Conservation (phyloP, 2,329 filamentous ascomycete species). For the Phoma sp. region DNA sequence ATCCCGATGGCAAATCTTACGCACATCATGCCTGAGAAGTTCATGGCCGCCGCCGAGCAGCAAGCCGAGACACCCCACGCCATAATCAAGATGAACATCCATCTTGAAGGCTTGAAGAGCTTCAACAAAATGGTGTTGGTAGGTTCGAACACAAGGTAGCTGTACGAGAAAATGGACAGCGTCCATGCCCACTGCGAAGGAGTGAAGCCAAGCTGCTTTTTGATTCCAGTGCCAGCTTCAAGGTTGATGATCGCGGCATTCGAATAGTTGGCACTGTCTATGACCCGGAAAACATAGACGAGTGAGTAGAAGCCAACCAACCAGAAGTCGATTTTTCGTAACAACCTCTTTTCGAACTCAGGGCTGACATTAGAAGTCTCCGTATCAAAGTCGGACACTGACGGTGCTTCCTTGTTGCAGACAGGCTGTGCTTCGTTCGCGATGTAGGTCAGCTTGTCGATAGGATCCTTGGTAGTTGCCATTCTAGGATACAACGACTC, state of each 20-base stretch:
- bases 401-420: not conserved
- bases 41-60: conserved; percentile 23
- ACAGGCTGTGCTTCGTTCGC: conserved; percentile 10
- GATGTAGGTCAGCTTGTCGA: conserved; percentile 22
- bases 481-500: conserved; percentile 3
- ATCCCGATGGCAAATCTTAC: conserved; percentile 29
- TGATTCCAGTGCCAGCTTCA: conserved; percentile 41
- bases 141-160: conserved; percentile 40
- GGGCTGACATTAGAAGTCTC: not conserved
- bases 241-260: conserved; percentile 47
- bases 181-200: conserved; percentile 42
- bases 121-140: conserved; percentile 30
- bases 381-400: not conserved
- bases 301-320: conserved; percentile 42
- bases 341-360: conserved; percentile 18
- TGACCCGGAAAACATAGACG: conserved; percentile 39
- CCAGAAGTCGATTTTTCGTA: conserved; percentile 37
- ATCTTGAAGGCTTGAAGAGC: conserved; percentile 23
- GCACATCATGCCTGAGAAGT: conserved; percentile 31
- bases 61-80: conserved; percentile 34
- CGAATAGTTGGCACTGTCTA: conserved; percentile 38
- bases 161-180: conserved; percentile 41
- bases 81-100: conserved; percentile 31
- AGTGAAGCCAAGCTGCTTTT: conserved; percentile 39
- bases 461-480: conserved; percentile 12